phyloP scores from a whole-genome alignment of 495 filamentous ascomycete genomes.

The Annulohypoxylon stygium region DNA sequence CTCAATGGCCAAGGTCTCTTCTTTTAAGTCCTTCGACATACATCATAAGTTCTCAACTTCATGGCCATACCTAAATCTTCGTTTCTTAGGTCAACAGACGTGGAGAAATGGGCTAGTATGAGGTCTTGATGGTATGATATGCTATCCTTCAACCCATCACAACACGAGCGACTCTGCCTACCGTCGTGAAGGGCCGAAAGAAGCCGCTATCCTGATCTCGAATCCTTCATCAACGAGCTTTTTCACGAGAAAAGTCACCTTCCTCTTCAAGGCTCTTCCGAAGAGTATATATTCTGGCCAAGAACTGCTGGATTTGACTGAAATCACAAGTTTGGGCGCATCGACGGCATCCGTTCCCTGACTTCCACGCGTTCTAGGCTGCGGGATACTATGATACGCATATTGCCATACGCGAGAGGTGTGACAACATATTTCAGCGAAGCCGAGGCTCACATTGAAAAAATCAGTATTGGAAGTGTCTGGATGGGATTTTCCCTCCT shows the following conservation, averaged over 20 bases:
- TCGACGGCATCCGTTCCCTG: constrained; percentile 26
- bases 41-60: background rate
- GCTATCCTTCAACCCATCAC: background rate
- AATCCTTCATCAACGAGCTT: constrained; percentile 23
- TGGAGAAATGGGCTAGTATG: background rate
- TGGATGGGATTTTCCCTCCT: constrained; percentile 10
- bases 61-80: background rate
- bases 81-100: background rate
- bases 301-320: constrained; percentile 19
- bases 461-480: constrained; percentile 29
- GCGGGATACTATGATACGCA: constrained; percentile 24
- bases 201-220: constrained; percentile 17
- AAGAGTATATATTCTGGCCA: constrained; percentile 26
- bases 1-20: background rate
- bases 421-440: constrained; percentile 12
- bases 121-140: constrained; percentile 4
- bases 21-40: background rate
- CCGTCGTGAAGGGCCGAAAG: constrained; percentile 23
- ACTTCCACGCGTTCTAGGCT: constrained; percentile 42
- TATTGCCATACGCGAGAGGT: constrained; percentile 32
- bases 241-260: constrained; percentile 38
- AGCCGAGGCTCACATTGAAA: constrained; percentile 1
- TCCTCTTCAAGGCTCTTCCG: constrained; percentile 47
- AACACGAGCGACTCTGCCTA: constrained; percentile 1
- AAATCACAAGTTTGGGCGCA: constrained; percentile 31